These are phyloP conservation scores for Pseudozyma flocculosa DNA, from an alignment of 1,284 basidiomycete genomes.

Conservation along the genomic window DNA sequence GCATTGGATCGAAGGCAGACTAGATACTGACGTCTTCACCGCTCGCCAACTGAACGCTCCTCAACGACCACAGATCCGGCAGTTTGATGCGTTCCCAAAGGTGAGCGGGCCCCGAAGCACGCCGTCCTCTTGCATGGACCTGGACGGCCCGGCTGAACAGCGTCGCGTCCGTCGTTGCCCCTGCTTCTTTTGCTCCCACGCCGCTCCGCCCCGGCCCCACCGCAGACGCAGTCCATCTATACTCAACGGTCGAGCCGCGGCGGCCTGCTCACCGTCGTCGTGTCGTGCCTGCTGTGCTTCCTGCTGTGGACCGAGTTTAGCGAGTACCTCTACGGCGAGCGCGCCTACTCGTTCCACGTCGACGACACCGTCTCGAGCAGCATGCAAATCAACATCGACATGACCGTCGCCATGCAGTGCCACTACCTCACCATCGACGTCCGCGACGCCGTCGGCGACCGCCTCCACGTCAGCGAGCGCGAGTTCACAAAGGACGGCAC, in stretches of 20 bases:
- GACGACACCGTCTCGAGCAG: conserved; percentile 36
- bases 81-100: conserved; percentile 58
- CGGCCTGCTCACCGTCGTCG: conserved; percentile 81
- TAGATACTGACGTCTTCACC: too few species aligned
- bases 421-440: conserved; percentile 75
- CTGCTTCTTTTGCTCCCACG: not conserved
- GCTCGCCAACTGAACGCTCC: too few species aligned
- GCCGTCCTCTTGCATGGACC: not conserved
- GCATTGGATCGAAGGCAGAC: not conserved
- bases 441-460: conserved; percentile 86
- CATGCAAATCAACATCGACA: conserved; percentile 56
- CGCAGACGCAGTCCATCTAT: conserved; percentile 72
- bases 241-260: conserved; percentile 79
- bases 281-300: conserved; percentile 70
- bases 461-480: conserved; percentile 74
- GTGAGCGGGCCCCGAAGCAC: conserved; percentile 7
- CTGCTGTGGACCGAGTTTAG: conserved; percentile 82
- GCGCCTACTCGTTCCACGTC: conserved; percentile 57
- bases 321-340: conserved; percentile 89
- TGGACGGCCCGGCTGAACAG: too few species aligned
- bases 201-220: not conserved
- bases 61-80: conserved; percentile 47
- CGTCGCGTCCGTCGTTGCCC: too few species aligned
- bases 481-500: conserved; percentile 76
- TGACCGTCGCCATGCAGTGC: conserved; percentile 54